Conservation (phyloP, 306 rosid genomes). For the Begonia masoniana region DNA sequence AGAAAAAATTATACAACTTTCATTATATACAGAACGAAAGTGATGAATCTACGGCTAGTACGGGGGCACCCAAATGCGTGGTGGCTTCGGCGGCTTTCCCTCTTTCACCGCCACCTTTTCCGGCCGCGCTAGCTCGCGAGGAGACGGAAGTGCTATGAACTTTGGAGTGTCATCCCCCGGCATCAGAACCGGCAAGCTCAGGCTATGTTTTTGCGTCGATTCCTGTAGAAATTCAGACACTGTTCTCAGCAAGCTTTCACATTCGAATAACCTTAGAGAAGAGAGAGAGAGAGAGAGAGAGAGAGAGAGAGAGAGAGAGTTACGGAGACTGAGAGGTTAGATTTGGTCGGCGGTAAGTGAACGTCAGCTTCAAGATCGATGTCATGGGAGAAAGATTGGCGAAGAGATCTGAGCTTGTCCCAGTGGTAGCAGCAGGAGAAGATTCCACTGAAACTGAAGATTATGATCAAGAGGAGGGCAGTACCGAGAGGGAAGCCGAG, state of each 20-base stretch:
- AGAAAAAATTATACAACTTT: no score
- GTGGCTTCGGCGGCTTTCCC: conserved; percentile 41
- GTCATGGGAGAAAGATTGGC: conserved; percentile 24
- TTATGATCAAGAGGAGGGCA: conserved; percentile 65
- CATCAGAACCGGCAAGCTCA: conserved; percentile 79
- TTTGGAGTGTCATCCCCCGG: conserved; percentile 73
- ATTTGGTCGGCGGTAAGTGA: conserved; percentile 29
- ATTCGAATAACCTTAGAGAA: neutral
- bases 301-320: no score
- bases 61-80: conserved; percentile 38
- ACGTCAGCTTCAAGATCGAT: conserved; percentile 14
- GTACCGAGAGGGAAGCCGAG: conserved; percentile 91
- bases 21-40: neutral
- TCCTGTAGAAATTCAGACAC: conserved; percentile 17
- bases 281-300: neutral
- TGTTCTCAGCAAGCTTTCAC: neutral
- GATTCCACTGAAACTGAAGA: conserved; percentile 88
- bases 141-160: conserved; percentile 89
- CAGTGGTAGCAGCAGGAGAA: conserved; percentile 97
- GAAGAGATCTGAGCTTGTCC: conserved; percentile 81
- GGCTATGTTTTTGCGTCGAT: conserved; percentile 19
- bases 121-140: conserved; percentile 39
- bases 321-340: conserved; percentile 31
- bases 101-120: conserved; percentile 26
- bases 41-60: conserved; percentile 13